Conservation (phyloP, 2,329 filamentous ascomycete species). For the Alternaria panax region DNA sequence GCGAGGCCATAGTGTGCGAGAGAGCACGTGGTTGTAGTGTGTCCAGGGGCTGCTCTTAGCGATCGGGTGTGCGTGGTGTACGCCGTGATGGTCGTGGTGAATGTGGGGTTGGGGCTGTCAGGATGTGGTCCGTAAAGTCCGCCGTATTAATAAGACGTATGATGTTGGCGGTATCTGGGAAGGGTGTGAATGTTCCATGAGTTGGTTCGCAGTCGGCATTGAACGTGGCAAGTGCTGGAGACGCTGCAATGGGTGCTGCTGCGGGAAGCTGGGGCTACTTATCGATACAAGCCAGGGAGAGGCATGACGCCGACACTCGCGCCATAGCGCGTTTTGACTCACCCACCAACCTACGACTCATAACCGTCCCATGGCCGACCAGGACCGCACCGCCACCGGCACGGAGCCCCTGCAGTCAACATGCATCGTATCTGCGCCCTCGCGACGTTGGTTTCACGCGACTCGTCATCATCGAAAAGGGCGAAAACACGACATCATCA, state of each 20-base stretch:
- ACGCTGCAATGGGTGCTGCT: constrained; percentile 13
- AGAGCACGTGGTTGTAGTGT: neutral
- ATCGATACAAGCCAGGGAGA: constrained; percentile 20
- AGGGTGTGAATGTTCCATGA: constrained; percentile 43
- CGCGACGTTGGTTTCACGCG: neutral
- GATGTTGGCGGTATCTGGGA: constrained; percentile 31
- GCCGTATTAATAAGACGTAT: constrained; percentile 36
- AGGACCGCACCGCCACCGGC: neutral
- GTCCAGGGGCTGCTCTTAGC: neutral
- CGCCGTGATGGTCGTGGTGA: constrained; percentile 19
- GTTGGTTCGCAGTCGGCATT: constrained; percentile 40
- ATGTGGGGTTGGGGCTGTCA: constrained; percentile 23
- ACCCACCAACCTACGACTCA: constrained; percentile 10
- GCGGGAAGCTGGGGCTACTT: constrained; percentile 22
- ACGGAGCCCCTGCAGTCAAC: constrained; percentile 1
- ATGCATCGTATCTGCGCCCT: constrained; percentile 12
- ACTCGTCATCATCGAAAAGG: constrained; percentile 21
- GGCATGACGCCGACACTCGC: constrained; percentile 20
- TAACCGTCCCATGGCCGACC: neutral
- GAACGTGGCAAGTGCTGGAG: constrained; percentile 30
- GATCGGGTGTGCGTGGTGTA: neutral
- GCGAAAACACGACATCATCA: constrained; percentile 30
- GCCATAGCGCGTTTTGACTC: constrained; percentile 24
- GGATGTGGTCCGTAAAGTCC: constrained; percentile 26
- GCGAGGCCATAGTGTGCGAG: constrained; percentile 38